Base-by-base conservation (phyloP, 352 stramenopile species). In the Globisporangium paroecandrum region DNA sequence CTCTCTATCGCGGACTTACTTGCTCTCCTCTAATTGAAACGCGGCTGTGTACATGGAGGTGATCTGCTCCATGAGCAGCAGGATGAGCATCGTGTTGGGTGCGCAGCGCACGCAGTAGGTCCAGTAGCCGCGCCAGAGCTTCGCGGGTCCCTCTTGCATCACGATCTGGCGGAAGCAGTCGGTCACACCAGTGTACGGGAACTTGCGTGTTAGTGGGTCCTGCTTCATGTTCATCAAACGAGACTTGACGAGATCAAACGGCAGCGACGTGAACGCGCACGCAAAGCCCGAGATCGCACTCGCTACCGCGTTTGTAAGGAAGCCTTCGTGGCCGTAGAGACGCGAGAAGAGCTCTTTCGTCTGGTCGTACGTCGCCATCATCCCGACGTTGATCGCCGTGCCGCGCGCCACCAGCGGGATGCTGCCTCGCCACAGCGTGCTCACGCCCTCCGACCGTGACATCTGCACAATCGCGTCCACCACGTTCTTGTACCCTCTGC, bases 361-460 rank as follows among this genome's bases (percentile, higher is more conserved):
- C 83, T 99, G 96, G 83, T 99, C 98, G 77, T 99, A 99, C 72
- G 93, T 99, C 13, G 97, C 97, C 85, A 99, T 93, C 98, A 99
- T 99, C 62, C 97, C 97, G 18, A 99, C 93, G 81, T 99, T 99
- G 95, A 99, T 99, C 65, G 95, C 87, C 70, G 98, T 98, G 34
- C 97, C 98, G 73, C 98, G 89, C 20, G 98, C 87, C 49, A 99
- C 94, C 15, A 97, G 89, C 18, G 94, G 94, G 41, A 95, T 78
- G 62, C 85, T 94, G 7, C 94, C 94, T 36, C 91, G 80, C 90
- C 91, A 98, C 36, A 98, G 79, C 36, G 92, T 97, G 29, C 69
- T 36, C 4, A 98, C 70, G 38, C 94, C 94, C 65, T 98, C 94
- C 6, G 94, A 80, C 20, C 77, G 73, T 3, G 80, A 76, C 65